Base-by-base conservation (phyloP, 768 basidiomycete genomes). In the Lyophyllum shimeji region DNA sequence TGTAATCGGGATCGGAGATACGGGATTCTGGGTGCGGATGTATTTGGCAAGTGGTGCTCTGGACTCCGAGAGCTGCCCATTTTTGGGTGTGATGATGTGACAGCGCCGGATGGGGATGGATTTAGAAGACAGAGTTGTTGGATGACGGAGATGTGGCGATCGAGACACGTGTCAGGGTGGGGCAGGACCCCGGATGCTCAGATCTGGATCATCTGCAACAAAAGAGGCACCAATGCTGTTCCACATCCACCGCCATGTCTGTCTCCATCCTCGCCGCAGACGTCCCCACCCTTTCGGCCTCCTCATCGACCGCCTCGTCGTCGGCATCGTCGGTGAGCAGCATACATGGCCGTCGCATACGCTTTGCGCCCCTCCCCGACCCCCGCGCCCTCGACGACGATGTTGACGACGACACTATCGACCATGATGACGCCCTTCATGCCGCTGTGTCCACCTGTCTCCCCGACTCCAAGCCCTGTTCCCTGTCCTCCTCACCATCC, bases 301-400 rank as follows among this genome's bases (percentile, higher is more conserved):
- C 64, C 21, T 57, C 57, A 9, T 61, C 61, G 7, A 33, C 63
- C 15, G 54, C 59, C 7, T 63, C 62, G 17, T 61, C 60, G 27
- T 62, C 61, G 1, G 42, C 50, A 0, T 58, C 53, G 21, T 56
- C 56, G 1, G 7, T 55, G 15, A 24, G 23, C 46, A 50, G 48
- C 46, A 21, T 56, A n/a, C 5, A 37, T 2, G 13, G 34, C 8
- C 56, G 62, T 21, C 71, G 74, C 46, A 93, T 95, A 56, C 83
- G 89, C 57, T 95, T 95, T 59, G 93, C 93, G 0, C 93, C 93
- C 1, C 81, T 95, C 17, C 93, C 93, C 0, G 87, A 90, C 62
- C 89, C 90, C 1, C 77, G 82, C 21, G 77, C 82, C 57, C 60
- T 74, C 60, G 66, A 74, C 56, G 69, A 67, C 23, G 76, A 73